phyloP scores from a whole-genome alignment of 2,329 filamentous ascomycete genomes.

The Neobulgaria alba region DNA sequence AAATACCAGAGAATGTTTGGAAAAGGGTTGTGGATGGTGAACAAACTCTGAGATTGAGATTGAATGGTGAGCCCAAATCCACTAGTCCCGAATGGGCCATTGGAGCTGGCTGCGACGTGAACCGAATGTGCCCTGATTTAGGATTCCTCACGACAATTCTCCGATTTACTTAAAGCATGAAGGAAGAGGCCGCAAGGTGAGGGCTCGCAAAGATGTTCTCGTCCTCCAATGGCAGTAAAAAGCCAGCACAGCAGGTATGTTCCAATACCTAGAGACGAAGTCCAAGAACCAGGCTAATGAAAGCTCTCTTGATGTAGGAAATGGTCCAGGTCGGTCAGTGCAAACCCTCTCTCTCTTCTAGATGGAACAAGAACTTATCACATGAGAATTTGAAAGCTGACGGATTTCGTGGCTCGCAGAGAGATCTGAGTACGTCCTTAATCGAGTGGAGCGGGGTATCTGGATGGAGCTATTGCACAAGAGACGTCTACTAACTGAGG shows the following conservation, averaged over 20 bases:
- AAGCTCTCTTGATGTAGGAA: slow-evolving; percentile 54
- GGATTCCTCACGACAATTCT: too few relatives aligned
- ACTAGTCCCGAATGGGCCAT: too few relatives aligned
- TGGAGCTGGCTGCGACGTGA: too few relatives aligned
- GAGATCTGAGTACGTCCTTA: slow-evolving; percentile 50
- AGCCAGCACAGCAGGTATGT: slow-evolving; percentile 62
- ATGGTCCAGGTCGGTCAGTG: slow-evolving; percentile 99
- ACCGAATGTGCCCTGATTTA: too few relatives aligned
- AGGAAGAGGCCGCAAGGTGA: slow-evolving; percentile 9
- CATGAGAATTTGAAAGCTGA: not conserved
- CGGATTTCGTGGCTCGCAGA: slow-evolving; percentile 33
- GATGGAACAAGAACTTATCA: not conserved
- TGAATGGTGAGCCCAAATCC: too few relatives aligned
- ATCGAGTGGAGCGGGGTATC: not conserved
- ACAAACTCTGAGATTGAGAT: too few relatives aligned
- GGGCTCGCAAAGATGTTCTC: slow-evolving; percentile 45
- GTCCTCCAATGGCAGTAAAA: slow-evolving; percentile 57
- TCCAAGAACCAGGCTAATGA: slow-evolving; percentile 14
- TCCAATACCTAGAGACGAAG: not conserved
- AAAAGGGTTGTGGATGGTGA: too few relatives aligned
- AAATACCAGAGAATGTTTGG: too few relatives aligned
- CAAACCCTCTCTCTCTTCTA: slow-evolving; percentile 15
- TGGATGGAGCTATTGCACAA: not conserved
- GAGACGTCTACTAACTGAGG: slow-evolving; percentile 15
- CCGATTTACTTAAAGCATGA: slow-evolving; percentile 10